A percentile compares a stretch with the other conserved stretches of the same genome.
phyloP scores from a whole-genome alignment of 2,329 filamentous ascomycete species.

The Hymenoscyphus scutula region DNA sequence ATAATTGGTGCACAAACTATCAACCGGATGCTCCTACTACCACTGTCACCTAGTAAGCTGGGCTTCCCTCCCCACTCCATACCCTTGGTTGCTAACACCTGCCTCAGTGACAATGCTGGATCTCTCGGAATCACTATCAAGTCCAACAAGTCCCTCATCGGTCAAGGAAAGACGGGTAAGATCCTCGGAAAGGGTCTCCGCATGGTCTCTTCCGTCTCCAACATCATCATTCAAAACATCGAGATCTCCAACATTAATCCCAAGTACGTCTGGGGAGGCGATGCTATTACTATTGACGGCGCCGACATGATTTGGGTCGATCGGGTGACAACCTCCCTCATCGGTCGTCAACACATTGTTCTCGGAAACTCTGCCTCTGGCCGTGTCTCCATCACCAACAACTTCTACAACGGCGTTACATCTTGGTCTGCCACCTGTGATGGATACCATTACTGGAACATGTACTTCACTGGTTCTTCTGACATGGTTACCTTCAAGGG shows the following conservation, averaged over 20 bases:
- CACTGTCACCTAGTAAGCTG: slow-evolving; percentile 10
- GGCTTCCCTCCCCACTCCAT: no score
- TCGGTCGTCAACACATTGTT: slow-evolving; percentile 46
- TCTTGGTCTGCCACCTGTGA: slow-evolving; percentile 45
- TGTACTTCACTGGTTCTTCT: slow-evolving; percentile 41
- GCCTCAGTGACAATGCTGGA: slow-evolving; percentile 26
- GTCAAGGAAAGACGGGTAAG: slow-evolving; percentile 28
- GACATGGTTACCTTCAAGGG: slow-evolving; percentile 43
- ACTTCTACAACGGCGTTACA: slow-evolving; percentile 44
- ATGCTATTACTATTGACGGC: slow-evolving; percentile 53
- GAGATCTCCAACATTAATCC: slow-evolving; percentile 56
- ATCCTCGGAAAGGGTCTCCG: slow-evolving; percentile 33
- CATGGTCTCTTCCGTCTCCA: slow-evolving; percentile 25
- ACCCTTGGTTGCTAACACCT: background rate
- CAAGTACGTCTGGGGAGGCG: slow-evolving; percentile 58
- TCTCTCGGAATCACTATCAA: slow-evolving; percentile 26
- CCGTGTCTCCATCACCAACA: slow-evolving; percentile 47
- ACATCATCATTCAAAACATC: slow-evolving; percentile 42
- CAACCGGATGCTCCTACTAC: slow-evolving; percentile 16
- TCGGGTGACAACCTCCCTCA: slow-evolving; percentile 34
- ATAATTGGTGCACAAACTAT: slow-evolving; percentile 39
- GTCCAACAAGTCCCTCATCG: slow-evolving; percentile 32
- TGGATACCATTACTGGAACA: slow-evolving; percentile 47
- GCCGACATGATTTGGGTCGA: slow-evolving; percentile 42
- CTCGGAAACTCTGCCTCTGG: slow-evolving; percentile 37